Conservation (phyloP, 768 basidiomycete genomes). For the Royoungia palumana region DNA sequence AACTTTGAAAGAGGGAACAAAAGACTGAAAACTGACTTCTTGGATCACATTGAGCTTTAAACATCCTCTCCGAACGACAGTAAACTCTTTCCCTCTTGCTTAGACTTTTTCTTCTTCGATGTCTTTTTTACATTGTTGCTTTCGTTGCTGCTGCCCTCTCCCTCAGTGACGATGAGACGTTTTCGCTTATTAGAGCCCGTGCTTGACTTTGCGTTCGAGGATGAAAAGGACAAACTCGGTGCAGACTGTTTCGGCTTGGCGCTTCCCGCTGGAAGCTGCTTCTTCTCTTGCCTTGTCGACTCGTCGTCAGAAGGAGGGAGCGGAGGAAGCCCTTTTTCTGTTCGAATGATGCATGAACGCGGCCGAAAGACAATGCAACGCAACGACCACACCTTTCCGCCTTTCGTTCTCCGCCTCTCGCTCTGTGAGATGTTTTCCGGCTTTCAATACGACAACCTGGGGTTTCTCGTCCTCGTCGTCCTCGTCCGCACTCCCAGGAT, state of each 20-base stretch:
- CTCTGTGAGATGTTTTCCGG: conserved; percentile 82
- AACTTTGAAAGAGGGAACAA: neutral
- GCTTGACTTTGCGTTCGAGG: conserved; percentile 27
- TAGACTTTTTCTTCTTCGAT: conserved; percentile 56
- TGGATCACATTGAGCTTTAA: conserved; percentile 10
- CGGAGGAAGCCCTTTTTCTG: conserved; percentile 62
- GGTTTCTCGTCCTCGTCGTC: conserved; percentile 76
- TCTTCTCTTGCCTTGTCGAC: conserved; percentile 27
- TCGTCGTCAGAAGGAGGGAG: conserved; percentile 40
- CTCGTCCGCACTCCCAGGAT: conserved; percentile 73
- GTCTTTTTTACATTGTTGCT: conserved; percentile 23
- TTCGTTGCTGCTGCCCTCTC: conserved; percentile 27
- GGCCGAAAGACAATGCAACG: neutral
- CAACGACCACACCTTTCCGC: conserved; percentile 55
- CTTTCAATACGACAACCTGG: conserved; percentile 83
- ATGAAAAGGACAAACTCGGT: conserved; percentile 40
- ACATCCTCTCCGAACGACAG: conserved; percentile 36
- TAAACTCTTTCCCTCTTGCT: conserved; percentile 41
- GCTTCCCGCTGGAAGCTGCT: conserved; percentile 13
- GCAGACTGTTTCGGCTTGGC: conserved; percentile 22
- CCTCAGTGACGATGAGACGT: conserved; percentile 36
- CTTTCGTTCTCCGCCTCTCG: conserved; percentile 75
- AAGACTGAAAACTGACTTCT: neutral
- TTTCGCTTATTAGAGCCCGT: conserved; percentile 27
- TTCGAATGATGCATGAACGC: conserved; percentile 2